Base-by-base conservation (phyloP, 768 basidiomycete genomes). In the Trametes cinnabarina region DNA sequence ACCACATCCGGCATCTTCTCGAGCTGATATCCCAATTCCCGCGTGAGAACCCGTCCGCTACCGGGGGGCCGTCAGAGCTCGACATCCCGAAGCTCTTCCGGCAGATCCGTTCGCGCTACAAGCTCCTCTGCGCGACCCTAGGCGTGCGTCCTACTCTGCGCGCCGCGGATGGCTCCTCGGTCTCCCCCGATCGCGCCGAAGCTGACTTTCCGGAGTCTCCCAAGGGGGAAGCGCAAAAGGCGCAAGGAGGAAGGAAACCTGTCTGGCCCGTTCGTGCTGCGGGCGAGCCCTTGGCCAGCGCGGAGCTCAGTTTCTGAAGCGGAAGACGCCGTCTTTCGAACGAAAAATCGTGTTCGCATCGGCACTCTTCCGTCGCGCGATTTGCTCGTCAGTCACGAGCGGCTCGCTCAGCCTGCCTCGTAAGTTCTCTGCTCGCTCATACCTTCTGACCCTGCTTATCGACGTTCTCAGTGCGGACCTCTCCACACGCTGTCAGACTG, bases 61-160 rank as follows among this genome's bases (percentile, higher is more conserved):
- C 74, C 4, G 30, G 37, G 32, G 51, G 46, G 8, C 37, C 54
- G 48, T 66, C 75, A 1, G 84, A 86, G 22, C 47, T 87, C 15
- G 94, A 97, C 70, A 82, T 96, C 43, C 73, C 85, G 9, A 84
- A 83, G 54, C 81, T 94, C 25, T 84, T 96, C 62, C 82, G 86
- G 25, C 85, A 91, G 61, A 94, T 98, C 58, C 83, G 92, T 40
- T 91, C 94, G 1, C 82, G 90, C 61, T 97, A 98, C 73, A 89
- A 87, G 66, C 81, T 85, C 0, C 82, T 95, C 37, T 99, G 95
- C 65, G 85, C 94, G 0, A 82, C 84, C 0, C 77, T 98, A 20
- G 91, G 90, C 30, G 81, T 93, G 9, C 69, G 79, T 25, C 83
- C 85, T 12, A 74, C 75, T 2, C 40, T 79, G 14, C 68, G 72